Base-by-base conservation (phyloP, 192 early-diverging fungal genomes). In the Dissophora ornata region DNA sequence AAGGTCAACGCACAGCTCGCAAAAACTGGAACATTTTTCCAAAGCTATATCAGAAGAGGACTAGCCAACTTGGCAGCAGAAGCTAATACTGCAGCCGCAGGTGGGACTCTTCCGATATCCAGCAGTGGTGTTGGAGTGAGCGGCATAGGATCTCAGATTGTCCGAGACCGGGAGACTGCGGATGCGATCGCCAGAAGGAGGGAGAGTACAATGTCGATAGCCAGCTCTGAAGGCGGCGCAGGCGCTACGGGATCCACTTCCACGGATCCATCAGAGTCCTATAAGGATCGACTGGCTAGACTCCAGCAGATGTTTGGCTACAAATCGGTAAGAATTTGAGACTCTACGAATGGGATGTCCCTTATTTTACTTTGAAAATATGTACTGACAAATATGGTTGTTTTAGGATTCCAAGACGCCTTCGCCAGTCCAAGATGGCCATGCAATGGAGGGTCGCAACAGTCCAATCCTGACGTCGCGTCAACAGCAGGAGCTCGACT, bases 31-130 rank as follows among this genome's bases (percentile, higher is more conserved):
- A 81, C 79, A 3, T 91, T 87, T 62, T 93, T 92, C 60, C 88
- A 90, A 69, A 85, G 85, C 42, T 95, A 93, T 66, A 95, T 94
- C 30, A 81, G 87, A 51, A 80, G 92, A 29, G 92, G 85, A 8
- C 79, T 92, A 25, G 77, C 79, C 22, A 84, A 88, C 33, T 48
- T 90, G 59, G 89, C 82, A 8, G 79, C 83, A 12, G 85, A 89
- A 34, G 87, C 73, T 18, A 66, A 62, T 16, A 29, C 64, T 6
- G 58, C 64, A 22, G 42, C 63, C 2, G 24, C 57, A 8, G 44
- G 57, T 1, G 58, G 57, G 0, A 54, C 73, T 6, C 29, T 29
- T 32, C 5, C 47, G 9, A 16, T 55, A 1, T 60, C 50, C 3
- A 41, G 15, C 4, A 56, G 57, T 30, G 44, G 41, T 30, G 18